Percentiles rank a stretch among this genome's conserved stretches.
Conservation (phyloP, 306 rosid genomes). For the Citrullus colocynthis region DNA sequence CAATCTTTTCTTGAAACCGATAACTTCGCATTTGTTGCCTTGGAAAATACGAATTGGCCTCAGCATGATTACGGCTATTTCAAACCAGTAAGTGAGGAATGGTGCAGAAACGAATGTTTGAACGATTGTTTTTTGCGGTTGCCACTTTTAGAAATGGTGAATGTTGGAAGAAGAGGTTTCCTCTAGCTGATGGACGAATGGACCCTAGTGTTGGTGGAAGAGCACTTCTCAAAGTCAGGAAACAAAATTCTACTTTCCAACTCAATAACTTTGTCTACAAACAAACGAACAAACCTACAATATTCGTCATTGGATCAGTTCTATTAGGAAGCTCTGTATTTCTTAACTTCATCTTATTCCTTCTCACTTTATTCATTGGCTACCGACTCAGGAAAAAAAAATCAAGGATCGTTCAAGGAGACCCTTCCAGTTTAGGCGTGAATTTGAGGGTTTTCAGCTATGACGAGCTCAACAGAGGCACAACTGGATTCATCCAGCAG, state of each 20-base stretch:
- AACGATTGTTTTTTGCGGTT: constrained; percentile 15
- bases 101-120: constrained; percentile 20
- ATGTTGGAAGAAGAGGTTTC: constrained; percentile 16
- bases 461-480: neutral
- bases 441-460: neutral
- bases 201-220: neutral
- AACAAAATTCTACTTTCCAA: neutral
- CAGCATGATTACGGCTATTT: neutral
- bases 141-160: neutral
- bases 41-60: constrained; percentile 10
- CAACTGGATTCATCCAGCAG: neutral
- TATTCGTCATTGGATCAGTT: constrained; percentile 13
- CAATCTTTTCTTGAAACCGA: neutral
- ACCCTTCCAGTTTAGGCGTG: neutral
- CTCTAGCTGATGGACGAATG: constrained; percentile 10
- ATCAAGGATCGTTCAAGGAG: neutral
- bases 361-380: constrained; percentile 5
- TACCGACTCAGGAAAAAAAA: neutral
- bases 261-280: neutral
- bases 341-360: constrained; percentile 17
- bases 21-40: neutral
- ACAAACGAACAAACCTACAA: constrained; percentile 9
- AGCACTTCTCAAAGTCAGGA: constrained; percentile 20
- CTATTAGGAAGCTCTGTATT: constrained; percentile 29
- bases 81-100: constrained; percentile 1